Conservation (phyloP, 2,329 filamentous ascomycete species). For the Emydomyces testavorans region DNA sequence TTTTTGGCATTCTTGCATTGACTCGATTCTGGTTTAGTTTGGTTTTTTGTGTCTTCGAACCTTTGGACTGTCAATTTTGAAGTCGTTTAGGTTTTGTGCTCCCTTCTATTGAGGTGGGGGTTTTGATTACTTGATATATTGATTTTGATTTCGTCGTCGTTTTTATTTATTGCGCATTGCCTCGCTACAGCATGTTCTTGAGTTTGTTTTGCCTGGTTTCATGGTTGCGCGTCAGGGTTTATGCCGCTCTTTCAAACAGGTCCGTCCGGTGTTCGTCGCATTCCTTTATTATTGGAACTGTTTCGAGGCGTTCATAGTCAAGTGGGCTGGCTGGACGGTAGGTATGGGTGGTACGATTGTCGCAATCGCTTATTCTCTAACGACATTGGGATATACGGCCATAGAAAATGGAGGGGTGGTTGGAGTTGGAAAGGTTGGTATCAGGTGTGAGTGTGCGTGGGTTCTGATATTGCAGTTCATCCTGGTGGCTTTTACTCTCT, state of each 20-base stretch:
- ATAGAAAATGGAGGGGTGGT: not conserved
- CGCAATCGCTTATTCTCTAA: slow-evolving; percentile 1
- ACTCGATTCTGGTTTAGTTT: not conserved
- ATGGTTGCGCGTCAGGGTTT: slow-evolving; percentile 2
- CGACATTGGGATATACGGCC: slow-evolving; percentile 3
- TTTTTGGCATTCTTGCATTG: not conserved
- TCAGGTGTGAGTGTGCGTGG: not conserved
- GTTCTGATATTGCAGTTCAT: slow-evolving; percentile 5
- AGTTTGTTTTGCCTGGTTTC: not conserved
- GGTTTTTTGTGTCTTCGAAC: not conserved
- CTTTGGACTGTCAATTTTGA: not conserved
- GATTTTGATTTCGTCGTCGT: not conserved
- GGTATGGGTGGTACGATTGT: slow-evolving; percentile 1
- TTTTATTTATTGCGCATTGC: not conserved
- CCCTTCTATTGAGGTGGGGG: not conserved
- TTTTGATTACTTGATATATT: not conserved
- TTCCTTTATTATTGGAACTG: not conserved
- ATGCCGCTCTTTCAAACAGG: not conserved
- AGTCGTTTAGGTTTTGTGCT: not conserved
- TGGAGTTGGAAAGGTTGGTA: not conserved
- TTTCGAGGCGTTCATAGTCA: not conserved
- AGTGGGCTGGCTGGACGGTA: not conserved
- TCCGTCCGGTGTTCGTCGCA: not conserved
- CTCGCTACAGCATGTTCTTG: not conserved
- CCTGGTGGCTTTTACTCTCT: slow-evolving; percentile 20